A percentile compares a stretch with the other conserved stretches of the same genome.
phyloP scores from a whole-genome alignment of 2,329 filamentous ascomycete species.

The Pestalotiopsis sp. region DNA sequence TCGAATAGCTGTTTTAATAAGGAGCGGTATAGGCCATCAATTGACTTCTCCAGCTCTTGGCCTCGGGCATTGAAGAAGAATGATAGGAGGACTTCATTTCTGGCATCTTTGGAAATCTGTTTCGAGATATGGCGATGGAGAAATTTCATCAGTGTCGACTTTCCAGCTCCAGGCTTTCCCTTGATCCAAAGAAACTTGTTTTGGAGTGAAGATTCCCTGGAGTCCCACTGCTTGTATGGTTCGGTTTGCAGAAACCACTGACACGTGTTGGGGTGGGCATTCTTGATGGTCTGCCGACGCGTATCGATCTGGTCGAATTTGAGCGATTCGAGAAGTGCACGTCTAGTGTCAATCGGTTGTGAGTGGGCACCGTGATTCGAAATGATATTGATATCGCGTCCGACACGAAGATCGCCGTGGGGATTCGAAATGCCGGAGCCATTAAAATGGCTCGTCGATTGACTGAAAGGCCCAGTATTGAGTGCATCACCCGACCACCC shows the following conservation, averaged over 20 bases:
- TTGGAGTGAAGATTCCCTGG: not conserved
- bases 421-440: not conserved
- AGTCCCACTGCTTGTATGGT: not conserved
- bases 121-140: not conserved
- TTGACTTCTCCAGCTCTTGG: constrained; percentile 44
- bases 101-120: too few relatives aligned
- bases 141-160: constrained; percentile 7
- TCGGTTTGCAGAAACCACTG: not conserved
- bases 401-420: not conserved
- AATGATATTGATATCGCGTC: not conserved
- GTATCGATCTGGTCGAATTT: not conserved
- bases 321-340: not conserved
- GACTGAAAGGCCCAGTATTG: not conserved
- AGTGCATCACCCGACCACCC: not conserved
- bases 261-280: not conserved
- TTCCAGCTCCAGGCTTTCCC: constrained; percentile 1
- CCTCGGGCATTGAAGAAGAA: constrained; percentile 55
- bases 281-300: not conserved
- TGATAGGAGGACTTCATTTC: too few relatives aligned
- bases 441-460: not conserved
- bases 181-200: not conserved
- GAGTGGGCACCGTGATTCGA: not conserved
- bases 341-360: not conserved
- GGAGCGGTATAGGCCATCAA: constrained; percentile 52
- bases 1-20: constrained; percentile 49